phyloP scores from a whole-genome alignment of 2,329 filamentous ascomycete species.

The Basipetospora chlamydospora region DNA sequence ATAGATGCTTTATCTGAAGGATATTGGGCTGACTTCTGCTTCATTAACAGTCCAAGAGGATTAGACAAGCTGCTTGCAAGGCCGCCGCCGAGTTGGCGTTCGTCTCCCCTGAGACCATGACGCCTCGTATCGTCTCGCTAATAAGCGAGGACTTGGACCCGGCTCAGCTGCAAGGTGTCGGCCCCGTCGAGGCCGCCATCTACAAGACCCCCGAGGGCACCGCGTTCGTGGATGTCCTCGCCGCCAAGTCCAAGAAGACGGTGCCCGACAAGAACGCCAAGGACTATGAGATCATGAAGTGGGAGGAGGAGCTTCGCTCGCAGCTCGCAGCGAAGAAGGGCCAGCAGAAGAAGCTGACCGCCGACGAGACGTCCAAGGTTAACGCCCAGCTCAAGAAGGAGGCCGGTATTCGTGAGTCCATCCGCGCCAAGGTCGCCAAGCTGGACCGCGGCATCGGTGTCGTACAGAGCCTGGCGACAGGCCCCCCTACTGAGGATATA shows the following conservation, averaged over 20 bases:
- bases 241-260: constrained; percentile 57
- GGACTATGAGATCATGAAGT: constrained; percentile 91
- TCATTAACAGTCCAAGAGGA: no score
- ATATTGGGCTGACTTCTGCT: no score
- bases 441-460: constrained; percentile 76
- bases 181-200: constrained; percentile 82
- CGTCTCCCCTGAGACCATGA: constrained; percentile 72
- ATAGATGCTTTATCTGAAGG: no score
- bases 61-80: constrained; percentile 61
- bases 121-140: constrained; percentile 59
- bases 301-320: constrained; percentile 82
- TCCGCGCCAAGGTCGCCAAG: constrained; percentile 53
- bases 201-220: constrained; percentile 82
- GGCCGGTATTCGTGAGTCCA: constrained; percentile 57
- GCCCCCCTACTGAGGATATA: constrained; percentile 77
- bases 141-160: constrained; percentile 61
- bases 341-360: constrained; percentile 73
- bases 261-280: constrained; percentile 79
- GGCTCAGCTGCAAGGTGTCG: constrained; percentile 54
- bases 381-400: constrained; percentile 86
- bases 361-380: constrained; percentile 81
- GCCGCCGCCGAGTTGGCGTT: constrained; percentile 87
- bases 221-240: constrained; percentile 78
- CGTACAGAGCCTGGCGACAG: constrained; percentile 65
- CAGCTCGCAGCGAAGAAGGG: constrained; percentile 92